phyloP scores from a whole-genome alignment of 257 asterid genomes.

The Scutellaria baicalensis region DNA sequence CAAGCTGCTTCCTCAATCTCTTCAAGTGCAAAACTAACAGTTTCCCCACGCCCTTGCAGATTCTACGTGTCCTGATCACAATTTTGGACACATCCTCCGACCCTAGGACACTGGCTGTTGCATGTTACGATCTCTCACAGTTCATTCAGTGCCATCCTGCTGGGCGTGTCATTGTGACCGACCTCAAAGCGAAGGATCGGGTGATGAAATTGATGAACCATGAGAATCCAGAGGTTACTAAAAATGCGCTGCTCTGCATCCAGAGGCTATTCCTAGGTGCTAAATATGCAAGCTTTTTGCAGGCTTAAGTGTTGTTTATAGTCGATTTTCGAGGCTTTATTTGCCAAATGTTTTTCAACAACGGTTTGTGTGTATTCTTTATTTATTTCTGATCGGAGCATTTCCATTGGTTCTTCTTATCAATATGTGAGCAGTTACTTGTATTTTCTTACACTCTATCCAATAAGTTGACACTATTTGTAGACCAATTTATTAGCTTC shows the following conservation, averaged over 20 bases:
- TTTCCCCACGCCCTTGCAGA: slow-evolving; percentile 31
- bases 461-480: slow-evolving; percentile 23
- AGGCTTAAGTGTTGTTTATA: slow-evolving; percentile 30
- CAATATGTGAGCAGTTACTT: slow-evolving; percentile 10
- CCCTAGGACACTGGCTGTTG: slow-evolving; percentile 82
- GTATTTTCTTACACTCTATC: slow-evolving; percentile 9
- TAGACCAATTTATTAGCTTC: neutral
- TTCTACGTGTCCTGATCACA: slow-evolving; percentile 75
- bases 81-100: slow-evolving; percentile 81
- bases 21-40: neutral
- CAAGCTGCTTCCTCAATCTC: neutral
- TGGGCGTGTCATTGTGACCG: slow-evolving; percentile 75
- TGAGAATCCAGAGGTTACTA: slow-evolving; percentile 80
- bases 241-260: slow-evolving; percentile 87
- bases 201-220: slow-evolving; percentile 97
- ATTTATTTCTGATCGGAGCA: slow-evolving; percentile 9
- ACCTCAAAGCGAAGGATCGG: slow-evolving; percentile 92
- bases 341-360: slow-evolving; percentile 1
- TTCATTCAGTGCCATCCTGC: slow-evolving; percentile 91
- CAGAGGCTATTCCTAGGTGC: slow-evolving; percentile 95
- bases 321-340: neutral
- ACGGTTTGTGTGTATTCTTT: slow-evolving; percentile 17
- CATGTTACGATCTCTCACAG: slow-evolving; percentile 89
- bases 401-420: neutral
- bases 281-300: slow-evolving; percentile 94